These are phyloP conservation scores for Neocallimastix lanati DNA, from an alignment of 192 early-diverging fungal species.

Conservation along the genomic window DNA sequence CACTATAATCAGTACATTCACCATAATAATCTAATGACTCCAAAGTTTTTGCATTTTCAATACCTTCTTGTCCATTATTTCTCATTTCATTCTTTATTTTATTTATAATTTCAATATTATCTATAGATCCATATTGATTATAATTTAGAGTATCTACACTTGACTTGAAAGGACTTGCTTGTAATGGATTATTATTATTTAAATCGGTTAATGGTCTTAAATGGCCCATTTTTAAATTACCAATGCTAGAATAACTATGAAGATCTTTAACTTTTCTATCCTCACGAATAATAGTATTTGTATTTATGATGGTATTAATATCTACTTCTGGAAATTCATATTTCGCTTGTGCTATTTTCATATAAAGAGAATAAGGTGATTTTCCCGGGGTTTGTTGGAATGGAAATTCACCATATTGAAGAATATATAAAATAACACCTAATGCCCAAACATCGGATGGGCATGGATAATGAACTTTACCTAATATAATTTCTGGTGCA, in stretches of 20 bases:
- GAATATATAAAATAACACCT: conserved; percentile 14
- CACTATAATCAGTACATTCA: not conserved
- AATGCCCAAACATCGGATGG: conserved; percentile 22
- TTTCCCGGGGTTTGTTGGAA: not conserved
- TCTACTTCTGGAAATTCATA: not conserved
- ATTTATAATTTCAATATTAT: not conserved
- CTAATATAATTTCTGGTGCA: conserved; percentile 49
- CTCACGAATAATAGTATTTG: not conserved
- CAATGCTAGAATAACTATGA: not conserved
- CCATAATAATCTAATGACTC: not conserved
- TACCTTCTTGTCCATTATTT: not conserved
- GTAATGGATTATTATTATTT: not conserved
- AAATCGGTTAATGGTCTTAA: not conserved
- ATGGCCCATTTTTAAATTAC: not conserved
- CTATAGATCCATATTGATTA: not conserved
- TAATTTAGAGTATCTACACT: not conserved
- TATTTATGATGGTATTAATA: not conserved
- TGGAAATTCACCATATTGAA: not conserved
- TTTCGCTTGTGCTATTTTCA: not conserved
- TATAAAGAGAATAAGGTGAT: not conserved
- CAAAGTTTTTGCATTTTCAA: not conserved
- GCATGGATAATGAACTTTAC: conserved; percentile 42
- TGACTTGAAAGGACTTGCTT: not conserved
- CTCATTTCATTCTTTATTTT: not conserved
- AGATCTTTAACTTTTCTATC: not conserved